phyloP scores from a whole-genome alignment of 2,329 filamentous ascomycete genomes.

The Aspergillus phoenicis region DNA sequence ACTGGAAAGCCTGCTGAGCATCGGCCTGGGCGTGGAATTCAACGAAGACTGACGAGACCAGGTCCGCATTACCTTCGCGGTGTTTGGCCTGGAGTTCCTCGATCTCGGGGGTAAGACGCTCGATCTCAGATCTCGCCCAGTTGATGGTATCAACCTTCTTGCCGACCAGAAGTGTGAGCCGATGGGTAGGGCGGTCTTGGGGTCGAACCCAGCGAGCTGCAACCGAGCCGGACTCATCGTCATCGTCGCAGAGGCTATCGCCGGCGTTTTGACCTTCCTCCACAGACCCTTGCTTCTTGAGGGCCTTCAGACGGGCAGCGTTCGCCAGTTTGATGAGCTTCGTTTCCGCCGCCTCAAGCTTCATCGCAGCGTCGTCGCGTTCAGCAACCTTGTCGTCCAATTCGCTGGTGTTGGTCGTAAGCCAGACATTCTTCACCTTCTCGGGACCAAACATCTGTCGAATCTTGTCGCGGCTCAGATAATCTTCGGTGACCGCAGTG shows the following conservation, averaged over 20 bases:
- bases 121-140: slow-evolving; percentile 78
- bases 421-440: slow-evolving; percentile 81
- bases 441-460: slow-evolving; percentile 77
- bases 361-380: slow-evolving; percentile 76
- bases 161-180: slow-evolving; percentile 70
- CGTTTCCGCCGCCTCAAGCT: slow-evolving; percentile 84
- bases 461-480: slow-evolving; percentile 75
- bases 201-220: slow-evolving; percentile 73
- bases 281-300: slow-evolving; percentile 59
- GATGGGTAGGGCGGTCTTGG: slow-evolving; percentile 77
- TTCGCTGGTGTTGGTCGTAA: slow-evolving; percentile 74
- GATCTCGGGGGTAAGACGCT: slow-evolving; percentile 72
- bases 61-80: slow-evolving; percentile 63
- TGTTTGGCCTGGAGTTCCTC: slow-evolving; percentile 69
- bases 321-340: slow-evolving; percentile 81
- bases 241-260: slow-evolving; percentile 53
- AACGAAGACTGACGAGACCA: slow-evolving; percentile 80
- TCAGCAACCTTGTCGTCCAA: slow-evolving; percentile 80
- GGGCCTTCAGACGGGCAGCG: slow-evolving; percentile 66
- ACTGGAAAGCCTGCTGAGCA: slow-evolving; percentile 84
- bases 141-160: slow-evolving; percentile 94
- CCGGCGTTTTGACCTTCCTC: slow-evolving; percentile 38
- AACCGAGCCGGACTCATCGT: slow-evolving; percentile 69
- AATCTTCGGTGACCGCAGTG: slow-evolving; percentile 76
- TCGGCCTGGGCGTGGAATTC: slow-evolving; percentile 82